Conservation (phyloP, 306 rosid species). For the Prunus armeniaca region DNA sequence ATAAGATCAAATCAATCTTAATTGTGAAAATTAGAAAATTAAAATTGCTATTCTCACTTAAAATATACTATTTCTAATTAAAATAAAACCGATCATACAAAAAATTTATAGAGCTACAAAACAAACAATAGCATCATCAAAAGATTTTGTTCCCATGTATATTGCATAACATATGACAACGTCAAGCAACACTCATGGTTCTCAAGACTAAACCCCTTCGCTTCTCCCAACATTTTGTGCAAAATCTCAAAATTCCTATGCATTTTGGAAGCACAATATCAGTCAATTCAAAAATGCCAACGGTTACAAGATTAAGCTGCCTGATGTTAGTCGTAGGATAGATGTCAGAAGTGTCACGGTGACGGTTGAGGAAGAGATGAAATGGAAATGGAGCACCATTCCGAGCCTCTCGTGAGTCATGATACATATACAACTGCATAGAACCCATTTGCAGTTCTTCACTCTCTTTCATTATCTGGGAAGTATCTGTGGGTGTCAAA, state of each 20-base stretch:
- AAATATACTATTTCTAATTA: background rate
- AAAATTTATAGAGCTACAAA: background rate
- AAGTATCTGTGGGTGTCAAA: constrained; percentile 63
- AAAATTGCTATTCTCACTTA: background rate
- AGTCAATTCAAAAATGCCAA: background rate
- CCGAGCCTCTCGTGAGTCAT: background rate
- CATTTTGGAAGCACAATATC: background rate
- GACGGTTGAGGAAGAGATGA: background rate
- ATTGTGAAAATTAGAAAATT: background rate
- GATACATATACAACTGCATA: background rate
- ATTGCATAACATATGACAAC: background rate
- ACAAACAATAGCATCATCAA: background rate
- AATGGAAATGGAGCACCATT: constrained; percentile 17
- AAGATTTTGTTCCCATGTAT: too few species aligned
- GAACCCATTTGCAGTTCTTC: constrained; percentile 1
- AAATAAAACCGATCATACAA: background rate
- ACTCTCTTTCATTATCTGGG: constrained; percentile 41
- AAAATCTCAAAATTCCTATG: background rate
- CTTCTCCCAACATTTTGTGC: background rate
- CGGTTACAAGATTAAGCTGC: background rate
- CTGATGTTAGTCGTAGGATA: background rate
- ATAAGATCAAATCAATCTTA: too few species aligned
- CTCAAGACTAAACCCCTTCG: too few species aligned
- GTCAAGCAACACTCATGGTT: background rate
- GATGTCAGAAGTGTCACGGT: background rate